Evolutionary conservation across 176 grass and related monocot species (phyloP), one percentile per base, ranked within the genome.

Genomic region (Rhynchospora pubera): DNA sequence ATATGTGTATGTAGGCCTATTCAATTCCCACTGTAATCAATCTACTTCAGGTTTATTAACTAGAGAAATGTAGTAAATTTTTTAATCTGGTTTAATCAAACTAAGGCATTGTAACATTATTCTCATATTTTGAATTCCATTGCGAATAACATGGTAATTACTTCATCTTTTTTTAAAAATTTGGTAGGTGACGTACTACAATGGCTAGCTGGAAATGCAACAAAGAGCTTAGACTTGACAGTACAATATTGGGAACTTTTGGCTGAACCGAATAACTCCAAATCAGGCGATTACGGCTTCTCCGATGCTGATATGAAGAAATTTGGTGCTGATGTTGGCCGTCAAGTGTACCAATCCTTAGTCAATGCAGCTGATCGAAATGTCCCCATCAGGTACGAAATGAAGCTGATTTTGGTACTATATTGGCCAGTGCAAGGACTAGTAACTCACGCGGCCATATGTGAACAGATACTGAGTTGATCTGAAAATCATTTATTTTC

Each of bases 221-320:
- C 95, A 1, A 46, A 87, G 83, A 91, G 39, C 42, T 74, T 98
- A 65, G 95, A 94, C 23, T 80, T 98, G 23, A 88, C 94, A 48
- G 95, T 85, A 39, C 95, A 98, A 59, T 94, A 98, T 32, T 94
- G 95, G 95, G 92, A 98, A 64, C 62, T 98, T 34, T 22, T 93
- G 81, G 81, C 95, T 21, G 79, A 89, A 19, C 92, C 89, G 0
- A 69, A 84, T 28, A 88, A 98, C 65, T 88, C 92, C 0, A 87
- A 87, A 48, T 93, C 95, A 0, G 95, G 92, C 10, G 95, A 98
- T 46, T 94, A 91, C 1, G 95, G 95, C 4, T 98, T 84, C 58
- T 94, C 95, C 0, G 79, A 87, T 1, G 90, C 76, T 59, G 90
- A 98, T 16, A 98, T 98, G 95, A 59, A 15, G 52, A 85, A 77